A percentile compares a stretch with the other conserved stretches of the same genome.
Conservation (phyloP, 176 grass and related monocot species). For the Pontederia crassipes region DNA sequence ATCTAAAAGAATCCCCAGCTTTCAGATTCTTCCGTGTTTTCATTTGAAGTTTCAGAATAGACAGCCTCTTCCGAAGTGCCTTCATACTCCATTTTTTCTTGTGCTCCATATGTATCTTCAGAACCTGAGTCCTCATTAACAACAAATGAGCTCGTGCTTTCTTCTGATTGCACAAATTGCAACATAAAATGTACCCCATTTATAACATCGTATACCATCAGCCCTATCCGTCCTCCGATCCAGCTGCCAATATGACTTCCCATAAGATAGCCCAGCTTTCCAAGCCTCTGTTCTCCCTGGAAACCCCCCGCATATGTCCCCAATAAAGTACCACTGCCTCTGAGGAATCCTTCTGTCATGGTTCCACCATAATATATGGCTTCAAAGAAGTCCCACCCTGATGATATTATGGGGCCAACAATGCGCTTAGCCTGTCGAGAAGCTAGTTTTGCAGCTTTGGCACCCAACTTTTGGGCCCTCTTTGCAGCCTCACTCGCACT, state of each 20-base stretch:
- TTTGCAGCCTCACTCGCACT: conserved; percentile 47
- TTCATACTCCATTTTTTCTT: conserved; percentile 2
- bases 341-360: conserved; percentile 81
- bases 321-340: conserved; percentile 75
- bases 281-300: conserved; percentile 79
- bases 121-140: conserved; percentile 24
- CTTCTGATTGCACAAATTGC: conserved; percentile 36
- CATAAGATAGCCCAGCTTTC: conserved; percentile 69
- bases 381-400: conserved; percentile 98
- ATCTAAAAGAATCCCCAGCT: conserved; percentile 45
- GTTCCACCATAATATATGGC: conserved; percentile 86
- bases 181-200: conserved; percentile 66
- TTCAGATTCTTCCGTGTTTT: conserved; percentile 24
- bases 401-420: conserved; percentile 81
- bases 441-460: conserved; percentile 73
- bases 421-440: conserved; percentile 83
- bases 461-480: conserved; percentile 65
- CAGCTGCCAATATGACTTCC: conserved; percentile 95
- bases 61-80: conserved; percentile 19
- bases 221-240: conserved; percentile 81
- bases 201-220: conserved; percentile 92
- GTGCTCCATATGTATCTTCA: conserved; percentile 28
- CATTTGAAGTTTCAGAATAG: conserved; percentile 21
- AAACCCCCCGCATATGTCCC: conserved; percentile 78
- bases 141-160: conserved; percentile 19